phyloP scores from a whole-genome alignment of 1,284 basidiomycete species.

The Irpex sp. region DNA sequence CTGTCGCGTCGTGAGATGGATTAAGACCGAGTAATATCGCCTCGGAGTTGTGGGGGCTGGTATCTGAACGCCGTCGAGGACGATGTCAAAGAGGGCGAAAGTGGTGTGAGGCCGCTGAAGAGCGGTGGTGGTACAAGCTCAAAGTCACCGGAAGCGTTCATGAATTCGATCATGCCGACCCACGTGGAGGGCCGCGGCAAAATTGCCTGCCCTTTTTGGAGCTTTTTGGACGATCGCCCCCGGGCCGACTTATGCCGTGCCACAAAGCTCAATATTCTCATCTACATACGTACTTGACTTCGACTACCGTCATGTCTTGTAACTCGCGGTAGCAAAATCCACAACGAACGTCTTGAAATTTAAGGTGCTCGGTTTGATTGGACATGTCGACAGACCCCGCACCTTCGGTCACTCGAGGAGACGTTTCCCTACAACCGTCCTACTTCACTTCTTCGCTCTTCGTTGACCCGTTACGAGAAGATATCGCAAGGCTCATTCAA shows the following conservation, averaged over 20 bases:
- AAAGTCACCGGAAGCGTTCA: background rate
- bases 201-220: background rate
- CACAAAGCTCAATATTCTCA: too few species aligned
- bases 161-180: background rate
- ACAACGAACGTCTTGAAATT: background rate
- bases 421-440: constrained; percentile 58
- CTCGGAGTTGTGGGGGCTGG: too few species aligned
- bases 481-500: constrained; percentile 47
- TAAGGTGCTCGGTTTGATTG: background rate
- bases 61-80: background rate
- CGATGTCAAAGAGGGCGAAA: background rate
- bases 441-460: constrained; percentile 75
- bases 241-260: background rate
- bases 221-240: too few species aligned
- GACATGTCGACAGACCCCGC: constrained; percentile 36
- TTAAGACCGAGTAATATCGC: too few species aligned
- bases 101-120: background rate
- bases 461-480: constrained; percentile 57
- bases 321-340: background rate
- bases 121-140: background rate
- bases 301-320: background rate
- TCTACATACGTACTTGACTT: background rate
- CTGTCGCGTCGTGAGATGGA: too few species aligned
- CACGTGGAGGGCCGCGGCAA: background rate
- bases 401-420: constrained; percentile 45